Percentiles rank a stretch among this genome's conserved stretches.
These are phyloP conservation scores for Podospora conica DNA, from an alignment of 495 filamentous ascomycete genomes.

Conservation along the genomic window DNA sequence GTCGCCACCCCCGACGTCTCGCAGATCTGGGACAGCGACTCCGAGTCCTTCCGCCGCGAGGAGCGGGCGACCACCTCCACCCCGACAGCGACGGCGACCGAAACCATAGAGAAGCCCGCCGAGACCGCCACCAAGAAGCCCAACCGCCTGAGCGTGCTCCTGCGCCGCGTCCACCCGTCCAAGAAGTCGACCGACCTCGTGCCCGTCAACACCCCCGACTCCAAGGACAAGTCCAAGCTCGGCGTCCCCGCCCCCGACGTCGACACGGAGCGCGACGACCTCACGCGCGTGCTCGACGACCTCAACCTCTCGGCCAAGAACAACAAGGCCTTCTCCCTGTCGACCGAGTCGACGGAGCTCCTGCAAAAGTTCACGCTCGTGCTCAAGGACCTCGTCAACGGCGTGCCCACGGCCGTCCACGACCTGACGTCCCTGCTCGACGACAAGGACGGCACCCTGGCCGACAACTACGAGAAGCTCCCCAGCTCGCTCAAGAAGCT, in stretches of 20 bases:
- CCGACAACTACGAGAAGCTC: slow-evolving; percentile 70
- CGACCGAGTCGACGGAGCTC: slow-evolving; percentile 66
- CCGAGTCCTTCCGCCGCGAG: slow-evolving; percentile 24
- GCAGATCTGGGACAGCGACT: slow-evolving; percentile 34
- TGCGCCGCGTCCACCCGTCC: slow-evolving; percentile 18
- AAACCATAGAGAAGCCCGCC: slow-evolving; percentile 1
- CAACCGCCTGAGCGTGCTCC: slow-evolving; percentile 23
- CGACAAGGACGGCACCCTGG: slow-evolving; percentile 67
- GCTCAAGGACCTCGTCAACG: slow-evolving; percentile 85
- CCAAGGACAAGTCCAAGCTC: slow-evolving; percentile 1
- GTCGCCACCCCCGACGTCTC: slow-evolving; percentile 38
- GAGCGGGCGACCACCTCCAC: slow-evolving; percentile 12
- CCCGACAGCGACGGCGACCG: slow-evolving; percentile 10
- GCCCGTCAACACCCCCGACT: slow-evolving; percentile 6
- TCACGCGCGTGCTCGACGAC: slow-evolving; percentile 67
- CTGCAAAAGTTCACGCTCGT: slow-evolving; percentile 78
- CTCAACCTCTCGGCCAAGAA: slow-evolving; percentile 69
- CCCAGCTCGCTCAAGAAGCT: slow-evolving; percentile 79
- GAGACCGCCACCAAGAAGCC: slow-evolving; percentile 12
- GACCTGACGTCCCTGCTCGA: slow-evolving; percentile 80
- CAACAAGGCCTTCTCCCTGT: slow-evolving; percentile 76
- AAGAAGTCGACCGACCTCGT: slow-evolving; percentile 7
- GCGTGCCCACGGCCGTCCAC: slow-evolving; percentile 85
- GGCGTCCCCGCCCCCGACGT: slow-evolving; percentile 31
- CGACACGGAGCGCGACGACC: slow-evolving; percentile 62